Base-by-base conservation (phyloP, 2,329 filamentous ascomycete genomes). In the Colletotrichum orchidophilum region DNA sequence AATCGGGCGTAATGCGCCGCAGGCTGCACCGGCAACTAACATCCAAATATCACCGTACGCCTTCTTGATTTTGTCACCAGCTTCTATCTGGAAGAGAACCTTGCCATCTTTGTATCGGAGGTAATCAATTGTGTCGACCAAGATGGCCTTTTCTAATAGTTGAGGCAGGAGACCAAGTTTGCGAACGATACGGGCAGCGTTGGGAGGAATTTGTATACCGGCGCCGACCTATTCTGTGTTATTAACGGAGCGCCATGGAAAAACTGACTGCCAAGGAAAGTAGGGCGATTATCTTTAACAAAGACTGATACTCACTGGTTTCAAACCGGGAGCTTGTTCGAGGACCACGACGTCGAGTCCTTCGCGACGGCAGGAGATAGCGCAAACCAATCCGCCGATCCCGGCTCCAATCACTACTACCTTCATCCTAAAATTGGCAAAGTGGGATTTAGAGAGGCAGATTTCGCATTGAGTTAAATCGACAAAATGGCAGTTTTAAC, bases 331-430 rank as follows among this genome's bases (percentile, higher is more conserved):
- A 53, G 64, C 68, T 26, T 58, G 58, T 64, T 71, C 68, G 11
- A 71, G 58, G 6, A 71, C 64, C 18, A 69, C 64, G 8, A 69
- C 69, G n/a, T 68, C 69, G n/a, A 71, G 29, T 3, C 58, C 58
- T 8, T 63, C 64, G 18, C 33, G 18, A 6, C 42, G 59, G 42
- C 69, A 71, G 3, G 69, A 58, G 12, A 68, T 69, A 35, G 69
- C 69, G 31, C 64, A 68, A 7, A 46, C 53, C 35, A 69, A 58
- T 0, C 69, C 69, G 26, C 69, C 69, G 8, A 68, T 21, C 2
- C 69, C 69, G 15, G 69, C 64, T 18, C 69, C 64, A 24, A 69
- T 15, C 18, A 71, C 42, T 3, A 71, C 15, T 3, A 71, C 69
- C 53, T 69, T 71, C 69, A 71, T 71, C 2, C 18, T 5, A 8